Percentiles rank a stretch among this genome's conserved stretches.
phyloP scores from a whole-genome alignment of 495 filamentous ascomycete genomes.

The Podospora tetraspora region DNA sequence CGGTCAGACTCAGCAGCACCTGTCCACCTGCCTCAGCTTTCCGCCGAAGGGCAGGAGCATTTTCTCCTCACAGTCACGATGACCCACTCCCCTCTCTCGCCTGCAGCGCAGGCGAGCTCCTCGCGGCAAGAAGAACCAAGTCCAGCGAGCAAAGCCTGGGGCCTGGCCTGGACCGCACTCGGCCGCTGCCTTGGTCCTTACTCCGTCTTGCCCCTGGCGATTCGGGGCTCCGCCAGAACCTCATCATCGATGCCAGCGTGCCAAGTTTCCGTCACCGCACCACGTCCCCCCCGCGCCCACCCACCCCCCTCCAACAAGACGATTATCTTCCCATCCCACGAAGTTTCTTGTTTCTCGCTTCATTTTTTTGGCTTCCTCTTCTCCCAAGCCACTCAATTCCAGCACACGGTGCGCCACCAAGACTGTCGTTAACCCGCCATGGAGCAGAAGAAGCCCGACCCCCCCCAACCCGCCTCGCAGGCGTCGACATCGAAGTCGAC shows the following conservation, averaged over 20 bases:
- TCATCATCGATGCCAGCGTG: background rate
- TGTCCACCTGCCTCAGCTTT: background rate
- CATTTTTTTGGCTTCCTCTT: background rate
- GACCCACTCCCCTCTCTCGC: background rate
- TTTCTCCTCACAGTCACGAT: background rate
- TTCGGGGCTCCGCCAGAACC: background rate
- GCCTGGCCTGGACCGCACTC: background rate
- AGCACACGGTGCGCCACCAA: background rate
- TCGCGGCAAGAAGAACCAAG: background rate
- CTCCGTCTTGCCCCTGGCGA: background rate
- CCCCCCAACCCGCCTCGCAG: background rate
- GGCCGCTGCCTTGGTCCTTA: background rate
- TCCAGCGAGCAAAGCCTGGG: background rate
- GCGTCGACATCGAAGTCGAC: background rate
- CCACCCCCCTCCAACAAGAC: background rate
- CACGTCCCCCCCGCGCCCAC: background rate
- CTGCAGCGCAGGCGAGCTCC: background rate
- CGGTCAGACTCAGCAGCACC: background rate
- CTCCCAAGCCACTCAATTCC: background rate
- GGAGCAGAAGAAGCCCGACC: conserved; percentile 11
- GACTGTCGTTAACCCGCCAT: conserved; percentile 4
- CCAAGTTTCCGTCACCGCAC: background rate
- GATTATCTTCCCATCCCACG: background rate
- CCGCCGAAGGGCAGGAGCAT: background rate
- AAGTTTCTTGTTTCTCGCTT: background rate